Conservation (phyloP, 768 basidiomycete species). For the Boletus barrowsii region DNA sequence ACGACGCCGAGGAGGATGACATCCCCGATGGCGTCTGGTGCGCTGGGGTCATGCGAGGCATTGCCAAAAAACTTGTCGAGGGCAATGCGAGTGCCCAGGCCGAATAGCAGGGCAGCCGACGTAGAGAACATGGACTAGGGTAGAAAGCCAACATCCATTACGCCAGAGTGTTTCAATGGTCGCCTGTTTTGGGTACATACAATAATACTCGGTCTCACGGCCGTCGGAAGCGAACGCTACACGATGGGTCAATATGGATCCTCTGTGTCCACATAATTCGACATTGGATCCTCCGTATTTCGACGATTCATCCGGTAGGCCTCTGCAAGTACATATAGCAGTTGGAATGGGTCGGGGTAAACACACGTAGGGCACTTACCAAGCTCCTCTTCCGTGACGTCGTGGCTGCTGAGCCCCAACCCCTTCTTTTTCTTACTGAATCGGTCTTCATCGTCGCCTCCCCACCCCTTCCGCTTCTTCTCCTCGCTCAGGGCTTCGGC, state of each 20-base stretch:
- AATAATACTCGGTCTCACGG: neutral
- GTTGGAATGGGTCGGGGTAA: slow-evolving; percentile 6
- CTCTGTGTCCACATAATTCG: slow-evolving; percentile 76
- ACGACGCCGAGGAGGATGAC: slow-evolving; percentile 67
- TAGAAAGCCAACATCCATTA: slow-evolving; percentile 19
- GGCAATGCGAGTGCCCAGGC: slow-evolving; percentile 69
- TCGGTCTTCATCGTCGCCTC: slow-evolving; percentile 51
- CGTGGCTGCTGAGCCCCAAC: slow-evolving; percentile 53
- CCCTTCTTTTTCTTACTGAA: slow-evolving; percentile 60
- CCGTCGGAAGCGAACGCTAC: neutral
- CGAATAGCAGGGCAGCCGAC: slow-evolving; percentile 67
- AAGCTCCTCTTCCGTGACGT: slow-evolving; percentile 87
- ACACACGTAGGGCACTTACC: slow-evolving; percentile 43
- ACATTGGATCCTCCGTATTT: slow-evolving; percentile 86
- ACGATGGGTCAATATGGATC: slow-evolving; percentile 12
- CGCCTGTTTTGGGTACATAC: slow-evolving; percentile 20
- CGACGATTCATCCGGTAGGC: slow-evolving; percentile 81
- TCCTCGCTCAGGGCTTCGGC: slow-evolving; percentile 73
- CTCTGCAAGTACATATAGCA: slow-evolving; percentile 48
- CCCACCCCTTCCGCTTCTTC: slow-evolving; percentile 69
- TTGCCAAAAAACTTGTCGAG: slow-evolving; percentile 55
- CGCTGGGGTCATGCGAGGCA: slow-evolving; percentile 30
- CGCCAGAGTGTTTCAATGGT: slow-evolving; percentile 12
- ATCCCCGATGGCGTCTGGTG: slow-evolving; percentile 45
- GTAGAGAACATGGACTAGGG: slow-evolving; percentile 44